Evolutionary conservation across 1,139 yeast species (phyloP), one percentile per base, ranked within the genome.

Genomic region (Yamadazyma membranifaciens): DNA sequence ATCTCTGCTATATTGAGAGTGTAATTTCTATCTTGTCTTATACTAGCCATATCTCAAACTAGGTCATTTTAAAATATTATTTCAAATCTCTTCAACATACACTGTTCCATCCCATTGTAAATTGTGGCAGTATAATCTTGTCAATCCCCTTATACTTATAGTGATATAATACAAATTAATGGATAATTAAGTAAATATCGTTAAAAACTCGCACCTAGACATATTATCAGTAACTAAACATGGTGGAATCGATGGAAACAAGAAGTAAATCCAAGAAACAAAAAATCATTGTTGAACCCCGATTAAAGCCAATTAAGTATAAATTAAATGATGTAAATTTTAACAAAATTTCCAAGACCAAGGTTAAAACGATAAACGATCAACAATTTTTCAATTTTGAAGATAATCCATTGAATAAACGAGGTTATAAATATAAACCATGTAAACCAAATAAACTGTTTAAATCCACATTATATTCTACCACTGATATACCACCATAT

Each of bases 351-450:
- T 12, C 37, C 11, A 45, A 42, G 27, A 37, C 41, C 14, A 27
- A 11, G n/a, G 43, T 42, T 1, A 40, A 41, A 6, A 38, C 44
- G 1, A 44, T 48, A 6, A 45, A 53, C 9, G 59, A 50, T 13
- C 50, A 55, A 4, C 57, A 55, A 9, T 75, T 80, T 50, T 75
- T 59, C 49, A 64, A 67, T 28, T 69, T 78, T 12, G 95, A 87
- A 31, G 97, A 89, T 44, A 78, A 81, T 40, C 97, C 97, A 0
- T 68, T 78, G 48, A 88, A 88, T 59, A 75, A 81, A 50, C 67
- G 95, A 40, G 94, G 96, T 1, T 92, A 83, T 66, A 80, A 88
- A 47, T 92, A 91, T 60, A 71, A 79, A 41, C 81, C 91, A 27
- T 87, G 96, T 57, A 75, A 81, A 9, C 91, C 95, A 0, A 81